Evolutionary conservation across 805 yeast genomes (phyloP), one percentile per base, ranked within the genome.

Genomic region (Candida patagonica): DNA sequence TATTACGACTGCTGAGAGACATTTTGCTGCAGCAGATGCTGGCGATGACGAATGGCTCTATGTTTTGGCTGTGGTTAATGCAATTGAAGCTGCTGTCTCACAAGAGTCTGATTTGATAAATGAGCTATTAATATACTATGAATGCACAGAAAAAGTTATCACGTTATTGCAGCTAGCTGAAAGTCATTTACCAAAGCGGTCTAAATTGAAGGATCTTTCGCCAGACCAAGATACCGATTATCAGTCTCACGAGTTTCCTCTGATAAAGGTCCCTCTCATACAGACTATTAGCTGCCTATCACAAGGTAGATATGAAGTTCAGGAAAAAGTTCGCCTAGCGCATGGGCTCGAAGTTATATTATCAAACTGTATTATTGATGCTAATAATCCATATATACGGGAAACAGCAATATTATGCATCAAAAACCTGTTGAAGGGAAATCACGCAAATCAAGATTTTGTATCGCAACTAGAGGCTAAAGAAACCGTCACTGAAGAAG

Each of bases 321-420:
- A 89, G 55, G 89, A 88, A 42, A 55, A 61, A 31, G 64, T 83
- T 26, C 64, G 96, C 35, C 71, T 70, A 22, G 49, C 66, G 1
- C 83, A 80, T 34, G 94, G 86, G 0, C 57, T 89, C 10, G 84
- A 77, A 39, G 59, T 84, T 15, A 68, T 88, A 0, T 63, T 89
- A 19, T 80, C 88, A 6, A 80, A 79, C 46, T 88, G 96, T 62
- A 74, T 81, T 29, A 77, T 92, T 38, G 97, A 89, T 57, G 79
- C 78, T 33, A 76, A 83, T 55, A 94, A 92, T 56, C 97, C 96
- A 0, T 89, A 71, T 50, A 50, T 63, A 42, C 54, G 85, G 48
- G 98, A 89, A 54, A 65, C 89, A 44, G 72, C 94, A 1, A 82
- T 92, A 25, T 61, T 89, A 5, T 85, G 96, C 53, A 56, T 92